Evolutionary conservation across 257 asterid species (phyloP).

Genomic region (Solanum peruvianum): DNA sequence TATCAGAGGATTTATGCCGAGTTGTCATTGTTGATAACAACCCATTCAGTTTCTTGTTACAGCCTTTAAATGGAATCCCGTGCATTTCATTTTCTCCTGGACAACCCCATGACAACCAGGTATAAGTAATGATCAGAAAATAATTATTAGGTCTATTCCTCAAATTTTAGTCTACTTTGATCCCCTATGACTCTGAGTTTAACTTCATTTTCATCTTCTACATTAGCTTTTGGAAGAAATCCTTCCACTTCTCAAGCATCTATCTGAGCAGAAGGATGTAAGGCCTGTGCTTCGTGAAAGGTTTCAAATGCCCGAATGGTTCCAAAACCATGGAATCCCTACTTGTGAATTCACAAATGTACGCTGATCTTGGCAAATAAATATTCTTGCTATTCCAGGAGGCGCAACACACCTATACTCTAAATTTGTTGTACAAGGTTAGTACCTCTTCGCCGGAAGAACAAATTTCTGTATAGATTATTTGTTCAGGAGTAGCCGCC

Average conservation of each 20-base stretch:
- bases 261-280: conserved; percentile 74
- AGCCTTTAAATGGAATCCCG: conserved; percentile 90
- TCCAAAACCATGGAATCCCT: conserved; percentile 78
- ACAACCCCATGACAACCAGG: conserved; percentile 83
- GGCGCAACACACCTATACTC: background rate
- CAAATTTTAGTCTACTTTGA: background rate
- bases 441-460: conserved; percentile 1
- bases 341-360: conserved; percentile 35
- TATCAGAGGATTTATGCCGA: conserved; percentile 65
- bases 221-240: conserved; percentile 75
- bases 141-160: background rate
- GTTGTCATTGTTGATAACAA: conserved; percentile 88
- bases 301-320: conserved; percentile 96
- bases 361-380: background rate
- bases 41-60: conserved; percentile 92
- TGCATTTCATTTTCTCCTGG: conserved; percentile 54
- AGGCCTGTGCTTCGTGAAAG: conserved; percentile 61
- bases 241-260: conserved; percentile 89
- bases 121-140: conserved; percentile 5
- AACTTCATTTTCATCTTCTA: background rate
- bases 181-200: background rate
- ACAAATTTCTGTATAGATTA: conserved; percentile 10
- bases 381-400: background rate
- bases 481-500: conserved; percentile 7
- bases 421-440: background rate